These are phyloP conservation scores for Clavispora vitiphila DNA, from an alignment of 805 yeast genomes.

Conservation along the genomic window DNA sequence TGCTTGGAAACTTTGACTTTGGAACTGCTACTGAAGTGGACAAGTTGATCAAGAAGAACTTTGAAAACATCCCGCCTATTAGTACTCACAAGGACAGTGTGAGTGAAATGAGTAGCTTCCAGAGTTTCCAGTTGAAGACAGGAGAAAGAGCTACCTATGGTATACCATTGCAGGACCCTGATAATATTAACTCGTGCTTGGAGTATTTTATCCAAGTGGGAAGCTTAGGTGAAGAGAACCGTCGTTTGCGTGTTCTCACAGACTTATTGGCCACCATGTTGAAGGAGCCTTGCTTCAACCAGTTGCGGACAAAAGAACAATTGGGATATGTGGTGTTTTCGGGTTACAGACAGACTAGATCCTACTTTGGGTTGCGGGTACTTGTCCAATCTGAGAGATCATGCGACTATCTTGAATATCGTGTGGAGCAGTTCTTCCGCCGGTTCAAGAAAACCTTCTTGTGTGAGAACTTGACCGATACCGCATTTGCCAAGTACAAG, in stretches of 20 bases:
- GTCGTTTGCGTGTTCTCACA: slow-evolving; percentile 41
- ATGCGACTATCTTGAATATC: slow-evolving; percentile 64
- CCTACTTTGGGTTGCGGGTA: slow-evolving; percentile 67
- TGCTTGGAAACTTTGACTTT: slow-evolving; percentile 65
- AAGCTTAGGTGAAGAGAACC: slow-evolving; percentile 9
- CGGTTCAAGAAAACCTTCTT: slow-evolving; percentile 40
- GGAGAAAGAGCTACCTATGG: slow-evolving; percentile 44
- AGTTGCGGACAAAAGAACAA: slow-evolving; percentile 89
- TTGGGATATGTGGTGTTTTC: slow-evolving; percentile 91
- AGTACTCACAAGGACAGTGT: slow-evolving; percentile 4
- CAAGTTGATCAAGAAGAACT: slow-evolving; percentile 34
- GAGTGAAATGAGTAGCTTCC: slow-evolving; percentile 16
- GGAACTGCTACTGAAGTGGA: slow-evolving; percentile 50
- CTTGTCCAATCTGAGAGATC: slow-evolving; percentile 81
- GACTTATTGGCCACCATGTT: slow-evolving; percentile 69
- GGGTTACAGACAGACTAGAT: slow-evolving; percentile 62
- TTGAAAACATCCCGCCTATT: slow-evolving; percentile 23
- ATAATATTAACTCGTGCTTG: slow-evolving; percentile 79
- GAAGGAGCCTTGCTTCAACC: slow-evolving; percentile 85
- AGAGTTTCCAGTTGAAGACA: slow-evolving; percentile 39
- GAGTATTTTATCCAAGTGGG: slow-evolving; percentile 74
- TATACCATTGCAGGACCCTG: slow-evolving; percentile 50
- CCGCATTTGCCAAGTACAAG: slow-evolving; percentile 65
- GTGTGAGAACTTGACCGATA: slow-evolving; percentile 45
- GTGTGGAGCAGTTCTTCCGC: slow-evolving; percentile 66